Percentiles rank a stretch among this genome's conserved stretches.
Conservation (phyloP, 768 basidiomycete species). For the Rhizopogon vinicolor region DNA sequence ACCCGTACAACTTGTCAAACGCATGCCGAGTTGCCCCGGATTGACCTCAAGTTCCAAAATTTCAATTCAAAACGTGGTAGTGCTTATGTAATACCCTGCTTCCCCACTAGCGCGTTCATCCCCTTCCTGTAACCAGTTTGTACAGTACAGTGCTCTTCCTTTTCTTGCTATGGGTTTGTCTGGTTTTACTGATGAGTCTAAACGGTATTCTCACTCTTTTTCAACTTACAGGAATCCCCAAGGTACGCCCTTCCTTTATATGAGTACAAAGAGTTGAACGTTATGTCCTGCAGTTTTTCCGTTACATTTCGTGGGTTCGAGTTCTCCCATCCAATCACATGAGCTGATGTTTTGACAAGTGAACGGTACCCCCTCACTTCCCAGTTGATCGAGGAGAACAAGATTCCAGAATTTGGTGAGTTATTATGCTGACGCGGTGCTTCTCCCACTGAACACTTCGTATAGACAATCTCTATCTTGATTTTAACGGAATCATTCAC, state of each 20-base stretch:
- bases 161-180: background rate
- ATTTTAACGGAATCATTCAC: constrained; percentile 93
- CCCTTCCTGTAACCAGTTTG: background rate
- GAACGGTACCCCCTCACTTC: constrained; percentile 98
- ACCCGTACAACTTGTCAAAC: no score
- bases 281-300: constrained; percentile 69
- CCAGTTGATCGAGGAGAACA: constrained; percentile 96
- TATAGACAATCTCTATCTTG: constrained; percentile 85
- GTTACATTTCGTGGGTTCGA: constrained; percentile 81
- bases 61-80: no score
- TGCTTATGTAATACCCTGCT: background rate
- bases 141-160: background rate
- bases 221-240: constrained; percentile 49
- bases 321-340: background rate
- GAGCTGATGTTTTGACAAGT: constrained; percentile 35
- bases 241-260: constrained; percentile 37
- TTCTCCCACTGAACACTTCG: constrained; percentile 10
- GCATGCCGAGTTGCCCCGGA: no score
- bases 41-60: no score
- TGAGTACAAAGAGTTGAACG: constrained; percentile 5
- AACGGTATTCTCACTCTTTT: constrained; percentile 1
- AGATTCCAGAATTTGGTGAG: constrained; percentile 96
- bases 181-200: no score
- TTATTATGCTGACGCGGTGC: background rate
- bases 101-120: background rate